Conservation (phyloP, 164 flowering plant genomes). For the Santalum album region DNA sequence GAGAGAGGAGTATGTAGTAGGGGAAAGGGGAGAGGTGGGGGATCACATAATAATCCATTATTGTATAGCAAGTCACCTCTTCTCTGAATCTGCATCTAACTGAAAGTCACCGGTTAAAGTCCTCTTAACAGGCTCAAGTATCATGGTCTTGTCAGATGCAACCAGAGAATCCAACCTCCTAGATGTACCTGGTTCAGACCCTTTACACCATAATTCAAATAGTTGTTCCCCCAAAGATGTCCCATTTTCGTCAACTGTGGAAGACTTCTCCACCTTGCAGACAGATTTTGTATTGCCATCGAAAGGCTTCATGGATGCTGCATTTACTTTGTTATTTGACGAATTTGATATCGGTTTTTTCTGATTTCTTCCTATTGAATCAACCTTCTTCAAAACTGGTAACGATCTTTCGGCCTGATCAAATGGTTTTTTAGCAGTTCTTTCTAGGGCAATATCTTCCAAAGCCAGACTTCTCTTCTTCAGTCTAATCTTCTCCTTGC, state of each 20-base stretch:
- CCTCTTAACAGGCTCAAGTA: background rate
- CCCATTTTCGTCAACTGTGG: conserved; percentile 10
- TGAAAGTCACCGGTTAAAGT: conserved; percentile 13
- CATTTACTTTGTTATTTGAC: conserved; percentile 6
- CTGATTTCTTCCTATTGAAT: background rate
- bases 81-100: conserved; percentile 38
- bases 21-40: too few species aligned
- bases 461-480: conserved; percentile 16
- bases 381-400: conserved; percentile 1
- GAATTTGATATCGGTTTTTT: background rate
- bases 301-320: conserved; percentile 11
- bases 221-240: conserved; percentile 16
- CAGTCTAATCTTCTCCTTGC: conserved; percentile 10
- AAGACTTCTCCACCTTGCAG: conserved; percentile 5
- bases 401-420: conserved; percentile 7
- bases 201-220: conserved; percentile 8
- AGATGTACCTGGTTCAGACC: conserved; percentile 10
- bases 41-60: too few species aligned
- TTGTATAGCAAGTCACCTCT: conserved; percentile 40
- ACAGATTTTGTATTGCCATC: conserved; percentile 11
- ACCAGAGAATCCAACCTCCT: conserved; percentile 8
- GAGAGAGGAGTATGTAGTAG: too few species aligned
- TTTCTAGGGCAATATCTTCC: conserved; percentile 9
- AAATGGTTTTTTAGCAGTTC: conserved; percentile 7
- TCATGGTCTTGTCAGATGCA: conserved; percentile 11